A percentile compares a stretch with the other conserved stretches of the same genome.
Conservation (phyloP, 1,284 basidiomycete genomes). For the Papiliotrema laurentii region DNA sequence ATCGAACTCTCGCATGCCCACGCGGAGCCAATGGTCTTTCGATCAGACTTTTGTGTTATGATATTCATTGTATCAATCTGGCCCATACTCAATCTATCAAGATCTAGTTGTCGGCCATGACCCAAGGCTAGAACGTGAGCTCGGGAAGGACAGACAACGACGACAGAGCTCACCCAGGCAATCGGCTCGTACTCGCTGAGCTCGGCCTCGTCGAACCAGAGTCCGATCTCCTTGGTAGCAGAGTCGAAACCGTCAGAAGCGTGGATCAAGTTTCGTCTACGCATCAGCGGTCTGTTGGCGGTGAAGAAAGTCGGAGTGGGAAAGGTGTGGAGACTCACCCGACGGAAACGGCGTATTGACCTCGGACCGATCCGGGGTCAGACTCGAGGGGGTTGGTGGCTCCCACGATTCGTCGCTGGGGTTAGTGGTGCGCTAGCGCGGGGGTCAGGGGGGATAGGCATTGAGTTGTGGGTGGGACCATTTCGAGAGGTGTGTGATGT, state of each 20-base stretch:
- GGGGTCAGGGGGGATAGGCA: neutral
- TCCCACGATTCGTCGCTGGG: constrained; percentile 41
- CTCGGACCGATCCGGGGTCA: constrained; percentile 39
- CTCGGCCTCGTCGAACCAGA: constrained; percentile 50
- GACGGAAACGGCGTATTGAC: constrained; percentile 44
- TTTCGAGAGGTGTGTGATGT: no score
- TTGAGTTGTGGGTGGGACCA: no score
- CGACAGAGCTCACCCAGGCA: constrained; percentile 29
- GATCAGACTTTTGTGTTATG: no score
- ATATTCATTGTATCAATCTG: no score
- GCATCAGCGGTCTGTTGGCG: neutral
- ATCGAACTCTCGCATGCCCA: no score
- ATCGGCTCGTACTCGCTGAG: constrained; percentile 48
- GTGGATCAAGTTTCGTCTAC: constrained; percentile 50
- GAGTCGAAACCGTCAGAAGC: constrained; percentile 51
- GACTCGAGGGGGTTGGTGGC: constrained; percentile 44
- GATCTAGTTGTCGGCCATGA: constrained; percentile 41
- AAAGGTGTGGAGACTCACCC: constrained; percentile 18
- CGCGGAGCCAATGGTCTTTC: no score
- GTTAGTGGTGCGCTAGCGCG: neutral
- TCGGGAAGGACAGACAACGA: neutral
- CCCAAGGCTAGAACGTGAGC: constrained; percentile 27
- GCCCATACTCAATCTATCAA: no score
- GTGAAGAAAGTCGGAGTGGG: neutral
- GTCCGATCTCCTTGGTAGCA: constrained; percentile 52